Percentiles rank a stretch among this genome's conserved stretches.
Evolutionary conservation across 805 yeast genomes (phyloP).

Genomic region (Ogataea siamensis): DNA sequence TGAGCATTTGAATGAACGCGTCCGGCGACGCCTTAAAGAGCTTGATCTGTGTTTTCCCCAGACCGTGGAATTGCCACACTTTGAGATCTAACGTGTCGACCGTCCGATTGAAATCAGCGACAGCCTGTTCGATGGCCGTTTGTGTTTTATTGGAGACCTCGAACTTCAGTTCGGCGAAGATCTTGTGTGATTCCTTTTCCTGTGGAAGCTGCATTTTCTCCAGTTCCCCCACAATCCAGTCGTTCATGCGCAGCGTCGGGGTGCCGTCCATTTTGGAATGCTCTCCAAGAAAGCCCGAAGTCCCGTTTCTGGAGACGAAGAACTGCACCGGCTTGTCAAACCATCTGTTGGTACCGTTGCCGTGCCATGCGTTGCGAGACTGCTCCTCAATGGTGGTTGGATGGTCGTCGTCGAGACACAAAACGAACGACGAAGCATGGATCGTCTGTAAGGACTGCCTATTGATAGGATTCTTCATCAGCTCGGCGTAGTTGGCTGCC

Average conservation of each 20-base stretch:
- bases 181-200: constrained; percentile 14
- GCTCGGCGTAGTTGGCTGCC: constrained; percentile 56
- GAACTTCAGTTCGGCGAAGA: constrained; percentile 44
- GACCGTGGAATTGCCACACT: constrained; percentile 77
- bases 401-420: constrained; percentile 69
- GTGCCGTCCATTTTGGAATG: constrained; percentile 99
- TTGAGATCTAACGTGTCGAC: constrained; percentile 65
- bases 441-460: constrained; percentile 61
- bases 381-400: constrained; percentile 83
- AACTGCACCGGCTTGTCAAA: constrained; percentile 91
- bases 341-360: constrained; percentile 88
- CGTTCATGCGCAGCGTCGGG: constrained; percentile 86
- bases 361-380: constrained; percentile 88
- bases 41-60: constrained; percentile 85
- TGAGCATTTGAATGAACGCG: constrained; percentile 85
- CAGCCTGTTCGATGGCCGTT: constrained; percentile 54
- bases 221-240: constrained; percentile 62
- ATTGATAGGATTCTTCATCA: constrained; percentile 61
- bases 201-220: constrained; percentile 32
- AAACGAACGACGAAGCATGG: constrained; percentile 73
- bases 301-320: constrained; percentile 75
- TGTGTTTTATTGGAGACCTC: constrained; percentile 54
- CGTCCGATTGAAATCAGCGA: constrained; percentile 52
- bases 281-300: constrained; percentile 92
- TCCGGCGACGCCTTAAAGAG: constrained; percentile 87